phyloP scores from a whole-genome alignment of 2,329 filamentous ascomycete species.

The Alternaria panax region DNA sequence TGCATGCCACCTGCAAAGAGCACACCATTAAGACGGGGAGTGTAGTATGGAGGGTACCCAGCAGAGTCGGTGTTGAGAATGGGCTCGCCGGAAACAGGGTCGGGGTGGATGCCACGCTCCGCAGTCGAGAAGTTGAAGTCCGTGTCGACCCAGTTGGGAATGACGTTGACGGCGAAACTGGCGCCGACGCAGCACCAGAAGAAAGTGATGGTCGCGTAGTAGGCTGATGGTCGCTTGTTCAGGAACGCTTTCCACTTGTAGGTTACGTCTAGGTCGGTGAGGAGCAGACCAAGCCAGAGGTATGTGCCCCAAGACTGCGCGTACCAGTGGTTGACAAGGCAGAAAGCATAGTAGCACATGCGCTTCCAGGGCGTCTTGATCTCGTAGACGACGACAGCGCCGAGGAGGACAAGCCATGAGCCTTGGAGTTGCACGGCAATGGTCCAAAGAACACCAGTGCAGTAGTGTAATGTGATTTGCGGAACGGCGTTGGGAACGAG shows the following conservation, averaged over 20 bases:
- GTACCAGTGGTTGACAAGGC: constrained; percentile 57
- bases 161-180: constrained; percentile 49
- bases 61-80: constrained; percentile 44
- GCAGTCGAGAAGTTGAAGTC: constrained; percentile 49
- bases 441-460: constrained; percentile 60
- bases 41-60: constrained; percentile 55
- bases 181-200: constrained; percentile 39
- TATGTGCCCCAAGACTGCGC: constrained; percentile 56
- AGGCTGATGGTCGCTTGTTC: constrained; percentile 41
- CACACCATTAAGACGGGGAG: constrained; percentile 55
- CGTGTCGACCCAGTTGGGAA: constrained; percentile 44
- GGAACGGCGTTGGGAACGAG: constrained; percentile 59
- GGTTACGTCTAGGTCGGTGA: constrained; percentile 58
- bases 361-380: constrained; percentile 58
- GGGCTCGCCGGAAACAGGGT: constrained; percentile 48
- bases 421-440: constrained; percentile 59
- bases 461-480: constrained; percentile 58
- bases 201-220: constrained; percentile 50
- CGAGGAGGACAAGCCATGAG: constrained; percentile 55
- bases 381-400: constrained; percentile 54
- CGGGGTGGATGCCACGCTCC: constrained; percentile 56
- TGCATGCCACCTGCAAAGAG: constrained; percentile 52
- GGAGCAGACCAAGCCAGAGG: constrained; percentile 55
- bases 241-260: constrained; percentile 54
- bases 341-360: constrained; percentile 55